These are phyloP conservation scores for Colletotrichum liriopes DNA, from an alignment of 2,329 filamentous ascomycete species.

Conservation along the genomic window DNA sequence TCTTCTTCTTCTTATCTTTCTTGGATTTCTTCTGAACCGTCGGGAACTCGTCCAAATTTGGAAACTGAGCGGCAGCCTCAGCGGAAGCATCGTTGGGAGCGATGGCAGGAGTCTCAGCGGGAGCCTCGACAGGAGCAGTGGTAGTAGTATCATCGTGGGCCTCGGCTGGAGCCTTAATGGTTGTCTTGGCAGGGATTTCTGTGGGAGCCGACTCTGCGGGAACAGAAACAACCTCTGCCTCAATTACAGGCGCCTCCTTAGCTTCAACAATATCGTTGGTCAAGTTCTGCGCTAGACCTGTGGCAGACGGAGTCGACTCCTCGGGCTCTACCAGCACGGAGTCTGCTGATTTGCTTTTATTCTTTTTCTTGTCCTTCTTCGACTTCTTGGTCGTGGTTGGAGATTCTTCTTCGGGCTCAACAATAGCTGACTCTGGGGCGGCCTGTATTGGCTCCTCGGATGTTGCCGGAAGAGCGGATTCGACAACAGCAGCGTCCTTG, in stretches of 20 bases:
- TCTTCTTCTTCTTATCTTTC: constrained; percentile 45
- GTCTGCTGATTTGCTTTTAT: constrained; percentile 41
- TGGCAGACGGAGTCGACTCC: neutral
- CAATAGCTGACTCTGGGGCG: neutral
- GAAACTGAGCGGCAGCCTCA: neutral
- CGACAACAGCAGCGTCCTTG: neutral
- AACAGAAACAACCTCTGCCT: neutral
- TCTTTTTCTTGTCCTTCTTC: constrained; percentile 49
- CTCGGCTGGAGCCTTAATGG: neutral
- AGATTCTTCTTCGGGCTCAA: constrained; percentile 5
- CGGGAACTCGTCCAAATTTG: constrained; percentile 43
- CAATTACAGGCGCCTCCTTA: neutral
- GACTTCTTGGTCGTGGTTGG: constrained; percentile 41
- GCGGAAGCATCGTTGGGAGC: neutral
- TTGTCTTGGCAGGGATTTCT: neutral
- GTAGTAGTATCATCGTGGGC: too few species aligned
- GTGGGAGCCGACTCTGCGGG: neutral
- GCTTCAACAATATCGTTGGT: neutral
- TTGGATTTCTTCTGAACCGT: constrained; percentile 38
- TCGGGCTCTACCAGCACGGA: neutral
- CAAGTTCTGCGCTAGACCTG: neutral
- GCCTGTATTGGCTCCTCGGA: neutral
- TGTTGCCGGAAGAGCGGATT: neutral
- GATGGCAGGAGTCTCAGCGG: neutral
- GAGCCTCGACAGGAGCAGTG: neutral